These are phyloP conservation scores for Metarhizium album DNA, from an alignment of 2,329 filamentous ascomycete genomes.

Conservation along the genomic window DNA sequence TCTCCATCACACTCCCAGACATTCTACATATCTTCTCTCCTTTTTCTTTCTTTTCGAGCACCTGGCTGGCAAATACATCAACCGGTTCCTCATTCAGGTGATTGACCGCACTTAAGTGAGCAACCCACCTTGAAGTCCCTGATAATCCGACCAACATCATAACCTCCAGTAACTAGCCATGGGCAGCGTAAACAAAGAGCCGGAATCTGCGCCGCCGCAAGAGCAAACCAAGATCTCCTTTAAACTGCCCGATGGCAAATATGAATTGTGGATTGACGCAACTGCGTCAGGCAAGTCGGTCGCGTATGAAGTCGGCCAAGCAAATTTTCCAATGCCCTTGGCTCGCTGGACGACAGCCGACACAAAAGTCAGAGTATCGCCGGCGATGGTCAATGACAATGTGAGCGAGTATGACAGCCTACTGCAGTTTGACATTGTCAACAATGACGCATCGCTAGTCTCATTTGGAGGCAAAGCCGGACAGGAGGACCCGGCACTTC, in stretches of 20 bases:
- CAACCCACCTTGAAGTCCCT: too few relatives aligned
- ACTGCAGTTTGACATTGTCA: neutral
- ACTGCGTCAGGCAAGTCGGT: neutral
- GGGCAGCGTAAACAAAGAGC: neutral
- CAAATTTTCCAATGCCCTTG: neutral
- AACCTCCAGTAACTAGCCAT: neutral
- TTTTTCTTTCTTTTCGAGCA: too few relatives aligned
- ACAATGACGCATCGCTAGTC: neutral
- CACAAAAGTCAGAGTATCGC: slow-evolving; percentile 1
- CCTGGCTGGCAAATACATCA: too few relatives aligned
- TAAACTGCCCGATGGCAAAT: slow-evolving; percentile 2
- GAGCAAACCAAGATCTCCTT: neutral
- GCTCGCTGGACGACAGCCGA: slow-evolving; percentile 1
- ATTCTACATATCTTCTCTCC: too few relatives aligned
- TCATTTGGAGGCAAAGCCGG: neutral
- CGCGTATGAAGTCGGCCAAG: neutral
- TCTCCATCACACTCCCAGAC: too few relatives aligned
- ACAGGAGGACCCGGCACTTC: neutral
- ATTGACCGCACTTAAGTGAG: too few relatives aligned
- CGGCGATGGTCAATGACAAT: slow-evolving; percentile 8
- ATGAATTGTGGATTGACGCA: slow-evolving; percentile 2
- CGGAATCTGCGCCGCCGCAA: neutral
- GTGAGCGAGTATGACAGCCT: neutral
- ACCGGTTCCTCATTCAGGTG: too few relatives aligned
- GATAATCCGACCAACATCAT: too few relatives aligned